Conservation (phyloP, 805 yeast genomes). For the Metschnikowia lachancei region DNA sequence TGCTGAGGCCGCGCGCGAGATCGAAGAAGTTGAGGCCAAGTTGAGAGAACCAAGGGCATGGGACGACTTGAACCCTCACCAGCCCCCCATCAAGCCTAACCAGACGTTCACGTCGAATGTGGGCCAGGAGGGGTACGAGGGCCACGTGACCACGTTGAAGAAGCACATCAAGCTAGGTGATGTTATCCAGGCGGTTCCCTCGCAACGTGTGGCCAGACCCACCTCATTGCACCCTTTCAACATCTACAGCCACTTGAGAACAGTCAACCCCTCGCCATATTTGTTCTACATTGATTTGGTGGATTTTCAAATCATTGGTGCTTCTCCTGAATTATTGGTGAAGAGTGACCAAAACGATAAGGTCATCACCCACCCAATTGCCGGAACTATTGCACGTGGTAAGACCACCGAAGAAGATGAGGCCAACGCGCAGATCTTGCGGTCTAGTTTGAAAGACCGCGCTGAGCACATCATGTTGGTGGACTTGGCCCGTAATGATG, state of each 20-base stretch:
- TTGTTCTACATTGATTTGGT: slow-evolving; percentile 88
- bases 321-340: slow-evolving; percentile 92
- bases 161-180: slow-evolving; percentile 86
- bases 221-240: slow-evolving; percentile 95
- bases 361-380: slow-evolving; percentile 93
- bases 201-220: slow-evolving; percentile 94
- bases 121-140: slow-evolving; percentile 91
- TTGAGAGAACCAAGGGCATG: slow-evolving; percentile 46
- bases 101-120: slow-evolving; percentile 82
- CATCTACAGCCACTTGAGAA: slow-evolving; percentile 88
- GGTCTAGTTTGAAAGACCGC: slow-evolving; percentile 81
- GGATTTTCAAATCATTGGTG: slow-evolving; percentile 94
- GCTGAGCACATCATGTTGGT: slow-evolving; percentile 99
- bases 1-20: slow-evolving; percentile 52
- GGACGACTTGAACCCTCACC: slow-evolving; percentile 61
- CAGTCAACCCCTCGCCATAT: slow-evolving; percentile 97
- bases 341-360: slow-evolving; percentile 70
- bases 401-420: slow-evolving; percentile 90
- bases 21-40: slow-evolving; percentile 51
- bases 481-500: slow-evolving; percentile 94
- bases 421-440: slow-evolving; percentile 66
- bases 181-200: slow-evolving; percentile 96
- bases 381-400: slow-evolving; percentile 94
- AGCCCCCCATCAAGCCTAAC: slow-evolving; percentile 63
- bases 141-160: slow-evolving; percentile 71